These are phyloP conservation scores for Clavariopsis aquatica DNA, from an alignment of 495 filamentous ascomycete species.

Conservation along the genomic window DNA sequence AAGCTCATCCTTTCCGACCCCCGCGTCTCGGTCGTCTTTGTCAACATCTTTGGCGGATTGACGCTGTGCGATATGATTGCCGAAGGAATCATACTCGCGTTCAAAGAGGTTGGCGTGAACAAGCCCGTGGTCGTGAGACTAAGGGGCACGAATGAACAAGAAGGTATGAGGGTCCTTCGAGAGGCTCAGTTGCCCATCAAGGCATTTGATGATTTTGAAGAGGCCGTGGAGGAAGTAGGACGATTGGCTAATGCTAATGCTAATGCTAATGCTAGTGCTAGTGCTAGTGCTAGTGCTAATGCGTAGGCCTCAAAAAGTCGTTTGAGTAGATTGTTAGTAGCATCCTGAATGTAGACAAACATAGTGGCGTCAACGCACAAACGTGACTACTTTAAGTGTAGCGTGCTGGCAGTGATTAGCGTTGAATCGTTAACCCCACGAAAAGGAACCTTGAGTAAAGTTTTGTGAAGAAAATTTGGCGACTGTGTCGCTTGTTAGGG, in stretches of 20 bases:
- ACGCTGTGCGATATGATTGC: constrained; percentile 89
- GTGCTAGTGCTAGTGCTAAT: not conserved
- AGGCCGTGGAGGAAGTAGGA: constrained; percentile 73
- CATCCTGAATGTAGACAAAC: too few relatives aligned
- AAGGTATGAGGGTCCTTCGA: constrained; percentile 68
- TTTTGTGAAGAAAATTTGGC: too few relatives aligned
- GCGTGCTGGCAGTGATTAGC: too few relatives aligned
- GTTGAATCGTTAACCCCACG: too few relatives aligned
- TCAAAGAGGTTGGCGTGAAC: constrained; percentile 66
- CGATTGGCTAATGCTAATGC: constrained; percentile 53
- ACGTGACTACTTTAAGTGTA: too few relatives aligned
- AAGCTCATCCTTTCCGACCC: constrained; percentile 68
- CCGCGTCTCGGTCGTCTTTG: constrained; percentile 73
- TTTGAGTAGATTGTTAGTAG: not conserved
- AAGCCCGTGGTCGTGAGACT: constrained; percentile 83
- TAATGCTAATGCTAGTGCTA: too few relatives aligned
- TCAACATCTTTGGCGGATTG: constrained; percentile 90
- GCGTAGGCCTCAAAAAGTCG: not conserved
- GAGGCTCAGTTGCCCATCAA: constrained; percentile 25
- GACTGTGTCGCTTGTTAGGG: too few relatives aligned
- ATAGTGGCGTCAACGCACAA: too few relatives aligned
- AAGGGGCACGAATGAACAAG: constrained; percentile 77
- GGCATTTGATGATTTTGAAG: constrained; percentile 75
- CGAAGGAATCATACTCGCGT: constrained; percentile 74
- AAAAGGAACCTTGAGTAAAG: too few relatives aligned